Conservation (phyloP, 2,329 filamentous ascomycete species). For the Colletotrichum melonis region DNA sequence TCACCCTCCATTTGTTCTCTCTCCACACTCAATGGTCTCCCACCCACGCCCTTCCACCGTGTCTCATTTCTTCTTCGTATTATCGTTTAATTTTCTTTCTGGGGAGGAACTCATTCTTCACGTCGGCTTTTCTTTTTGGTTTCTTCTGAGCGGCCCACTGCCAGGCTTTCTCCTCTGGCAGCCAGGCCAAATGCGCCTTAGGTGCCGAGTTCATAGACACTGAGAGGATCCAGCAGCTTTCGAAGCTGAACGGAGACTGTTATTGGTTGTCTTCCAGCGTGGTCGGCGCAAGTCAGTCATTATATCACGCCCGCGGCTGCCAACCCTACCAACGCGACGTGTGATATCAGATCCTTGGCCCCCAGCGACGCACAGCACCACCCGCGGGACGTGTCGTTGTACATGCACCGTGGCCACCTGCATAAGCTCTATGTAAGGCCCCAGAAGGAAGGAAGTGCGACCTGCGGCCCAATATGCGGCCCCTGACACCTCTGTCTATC, state of each 20-base stretch:
- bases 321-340: constrained; percentile 9
- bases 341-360: constrained; percentile 26
- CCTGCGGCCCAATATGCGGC: constrained; percentile 33
- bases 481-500: constrained; percentile 21
- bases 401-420: constrained; percentile 31
- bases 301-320: constrained; percentile 24
- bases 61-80: constrained; percentile 36
- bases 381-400: constrained; percentile 33
- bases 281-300: constrained; percentile 14
- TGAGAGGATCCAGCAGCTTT: neutral
- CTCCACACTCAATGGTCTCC: constrained; percentile 32
- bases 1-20: constrained; percentile 20
- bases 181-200: neutral
- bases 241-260: neutral
- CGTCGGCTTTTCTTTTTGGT: neutral
- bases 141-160: constrained; percentile 1
- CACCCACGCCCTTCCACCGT: constrained; percentile 17
- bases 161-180: neutral
- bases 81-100: neutral
- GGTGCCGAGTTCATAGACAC: neutral
- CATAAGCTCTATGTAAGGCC: constrained; percentile 35
- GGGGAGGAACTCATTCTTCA: neutral
- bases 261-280: constrained; percentile 9
- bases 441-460: constrained; percentile 31
- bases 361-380: constrained; percentile 30